phyloP scores from a whole-genome alignment of 2,329 filamentous ascomycete genomes.

The Aspergillus sergii region DNA sequence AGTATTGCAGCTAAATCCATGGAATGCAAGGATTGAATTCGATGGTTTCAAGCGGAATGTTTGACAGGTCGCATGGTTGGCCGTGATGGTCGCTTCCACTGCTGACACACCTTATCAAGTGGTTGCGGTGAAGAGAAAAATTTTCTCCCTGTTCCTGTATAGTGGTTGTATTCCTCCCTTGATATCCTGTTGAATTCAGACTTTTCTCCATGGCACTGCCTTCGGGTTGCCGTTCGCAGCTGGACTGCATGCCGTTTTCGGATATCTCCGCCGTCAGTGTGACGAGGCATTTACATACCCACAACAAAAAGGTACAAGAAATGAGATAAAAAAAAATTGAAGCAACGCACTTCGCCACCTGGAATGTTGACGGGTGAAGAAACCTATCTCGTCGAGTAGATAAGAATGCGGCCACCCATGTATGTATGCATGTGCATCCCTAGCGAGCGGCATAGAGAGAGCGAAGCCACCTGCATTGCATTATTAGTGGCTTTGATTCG shows the following conservation, averaged over 20 bases:
- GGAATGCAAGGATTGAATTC: constrained; percentile 3
- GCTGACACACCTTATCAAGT: background rate
- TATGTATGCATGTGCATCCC: background rate
- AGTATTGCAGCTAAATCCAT: background rate
- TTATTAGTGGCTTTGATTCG: background rate
- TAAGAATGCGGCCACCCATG: background rate
- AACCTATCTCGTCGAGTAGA: background rate
- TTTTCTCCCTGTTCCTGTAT: background rate
- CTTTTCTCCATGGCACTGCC: background rate
- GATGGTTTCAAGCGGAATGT: constrained; percentile 4
- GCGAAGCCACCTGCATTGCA: background rate
- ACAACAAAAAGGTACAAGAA: background rate
- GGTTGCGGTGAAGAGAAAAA: background rate
- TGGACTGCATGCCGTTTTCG: constrained; percentile 2
- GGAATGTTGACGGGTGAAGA: background rate
- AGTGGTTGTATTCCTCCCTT: background rate
- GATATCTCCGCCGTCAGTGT: constrained; percentile 3
- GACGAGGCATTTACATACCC: background rate
- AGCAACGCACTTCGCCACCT: background rate
- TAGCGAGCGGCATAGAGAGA: background rate
- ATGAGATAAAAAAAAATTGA: background rate
- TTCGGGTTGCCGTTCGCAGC: background rate
- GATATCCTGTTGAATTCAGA: background rate
- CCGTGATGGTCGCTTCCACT: background rate
- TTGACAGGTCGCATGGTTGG: background rate